Conservation (phyloP, 805 yeast species). For the Yarrowia sp. region DNA sequence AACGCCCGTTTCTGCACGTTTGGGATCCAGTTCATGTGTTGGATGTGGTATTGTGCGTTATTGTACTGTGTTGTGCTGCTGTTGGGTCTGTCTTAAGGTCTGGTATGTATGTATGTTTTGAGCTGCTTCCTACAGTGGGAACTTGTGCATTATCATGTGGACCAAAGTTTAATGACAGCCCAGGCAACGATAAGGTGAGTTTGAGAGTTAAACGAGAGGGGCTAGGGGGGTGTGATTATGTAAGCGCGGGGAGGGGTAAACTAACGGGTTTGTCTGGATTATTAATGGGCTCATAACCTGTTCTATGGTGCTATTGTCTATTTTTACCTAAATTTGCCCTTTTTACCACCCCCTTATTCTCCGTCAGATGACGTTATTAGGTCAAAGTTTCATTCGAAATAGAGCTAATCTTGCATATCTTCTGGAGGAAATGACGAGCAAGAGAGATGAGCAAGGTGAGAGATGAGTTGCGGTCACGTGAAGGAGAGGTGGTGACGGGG, state of each 20-base stretch:
- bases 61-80: not conserved
- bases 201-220: no score
- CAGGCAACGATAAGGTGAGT: conserved; percentile 21
- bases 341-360: no score
- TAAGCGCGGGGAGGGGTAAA: no score
- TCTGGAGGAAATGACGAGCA: no score
- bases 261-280: no score
- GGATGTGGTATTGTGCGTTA: not conserved
- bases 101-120: not conserved
- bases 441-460: no score
- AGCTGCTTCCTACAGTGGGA: not conserved
- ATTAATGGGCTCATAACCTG: no score
- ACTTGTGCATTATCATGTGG: conserved; percentile 5
- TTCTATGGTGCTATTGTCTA: no score
- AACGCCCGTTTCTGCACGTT: conserved; percentile 78
- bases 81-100: not conserved
- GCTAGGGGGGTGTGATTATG: no score
- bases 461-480: no score
- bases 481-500: no score
- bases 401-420: conserved; percentile 11
- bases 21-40: conserved; percentile 58
- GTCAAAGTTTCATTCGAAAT: not conserved
- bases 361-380: conserved; percentile 5
- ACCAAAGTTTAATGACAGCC: conserved; percentile 10
- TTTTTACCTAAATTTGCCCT: no score